Evolutionary conservation across 2,329 filamentous ascomycete species (phyloP), one percentile per base, ranked within the genome.

Genomic region (Simplicillium sp.): DNA sequence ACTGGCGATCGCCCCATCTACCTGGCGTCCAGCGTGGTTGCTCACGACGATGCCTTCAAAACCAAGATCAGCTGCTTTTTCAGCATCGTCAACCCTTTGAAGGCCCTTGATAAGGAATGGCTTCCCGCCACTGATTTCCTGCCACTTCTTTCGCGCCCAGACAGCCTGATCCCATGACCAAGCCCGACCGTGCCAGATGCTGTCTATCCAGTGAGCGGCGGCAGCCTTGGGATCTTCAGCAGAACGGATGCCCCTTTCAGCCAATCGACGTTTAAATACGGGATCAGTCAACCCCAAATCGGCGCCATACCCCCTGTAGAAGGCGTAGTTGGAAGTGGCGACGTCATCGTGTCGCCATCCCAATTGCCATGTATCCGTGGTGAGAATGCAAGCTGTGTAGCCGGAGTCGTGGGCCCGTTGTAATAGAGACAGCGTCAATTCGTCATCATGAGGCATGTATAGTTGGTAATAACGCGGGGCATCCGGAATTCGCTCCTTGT

Each of bases 371-470:
- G 77, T 82, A 54, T 82, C 77, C 0, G 75, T 67, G 1, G 76
- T 82, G 1, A 82, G 58, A 7, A 82, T 72, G 41, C 71, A 72
- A 0, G 68, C 78, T 3, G 67, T 65, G 53, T 74, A 82, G 1
- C 77, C 77, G 5, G 57, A 62, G 2, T 71, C 57, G 45, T 67
- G 61, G 0, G 78, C 78, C 16, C 77, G 61, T n/a, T 62, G 61
- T 2, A 82, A 59, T 13, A 82, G 58, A 1, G 68, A 75, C 3
- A 75, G 40, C 0, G 75, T 75, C 17, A 81, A 53, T 42, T 74
- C 73, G 44, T 81, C 75, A 46, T 82, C 75, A 41, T 80, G 75
- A 2, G 73, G 73, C 70, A 75, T 72, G 54, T 82, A 82, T 1
- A 82, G 61, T 54, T 82, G 78, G 57, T 72, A 82, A 54, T 78